Conservation (phyloP, 1,284 basidiomycete species). For the Cryptococcus sp. region DNA sequence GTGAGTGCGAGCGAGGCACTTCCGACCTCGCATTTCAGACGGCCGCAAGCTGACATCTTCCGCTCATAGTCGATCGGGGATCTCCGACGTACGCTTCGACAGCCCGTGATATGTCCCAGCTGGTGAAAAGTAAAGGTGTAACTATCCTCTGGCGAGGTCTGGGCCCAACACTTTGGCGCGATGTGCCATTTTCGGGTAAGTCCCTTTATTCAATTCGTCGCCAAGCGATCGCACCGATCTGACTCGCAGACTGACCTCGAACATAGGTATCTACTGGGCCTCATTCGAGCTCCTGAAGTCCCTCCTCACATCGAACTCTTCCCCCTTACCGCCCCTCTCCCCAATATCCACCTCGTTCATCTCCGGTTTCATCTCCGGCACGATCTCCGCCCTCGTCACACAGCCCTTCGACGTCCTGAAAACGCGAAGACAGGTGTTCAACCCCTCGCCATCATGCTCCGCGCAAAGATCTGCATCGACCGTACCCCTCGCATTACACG, state of each 20-base stretch:
- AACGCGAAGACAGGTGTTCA: constrained; percentile 77
- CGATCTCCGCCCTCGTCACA: constrained; percentile 79
- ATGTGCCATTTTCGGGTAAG: constrained; percentile 90
- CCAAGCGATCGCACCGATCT: not conserved
- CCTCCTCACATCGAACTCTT: constrained; percentile 36
- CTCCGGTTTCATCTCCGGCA: constrained; percentile 50
- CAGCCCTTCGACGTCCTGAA: constrained; percentile 97
- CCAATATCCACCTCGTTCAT: constrained; percentile 48
- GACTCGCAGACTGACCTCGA: not conserved
- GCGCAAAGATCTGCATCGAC: constrained; percentile 53
- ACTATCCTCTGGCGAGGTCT: constrained; percentile 84
- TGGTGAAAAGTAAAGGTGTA: constrained; percentile 68
- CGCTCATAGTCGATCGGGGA: constrained; percentile 58
- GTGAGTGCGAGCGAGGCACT: constrained; percentile 22
- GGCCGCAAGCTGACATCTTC: constrained; percentile 1
- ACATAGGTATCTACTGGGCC: constrained; percentile 52
- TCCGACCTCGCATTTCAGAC: not conserved
- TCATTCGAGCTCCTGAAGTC: constrained; percentile 51
- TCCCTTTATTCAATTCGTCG: constrained; percentile 1
- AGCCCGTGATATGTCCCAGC: constrained; percentile 41
- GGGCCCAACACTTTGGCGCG: constrained; percentile 89
- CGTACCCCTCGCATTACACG: constrained; percentile 66
- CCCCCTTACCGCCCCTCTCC: constrained; percentile 31
- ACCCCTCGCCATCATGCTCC: constrained; percentile 62
- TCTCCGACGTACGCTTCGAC: constrained; percentile 62